Percentiles rank a stretch among this genome's conserved stretches.
Evolutionary conservation across 2,329 filamentous ascomycete genomes (phyloP).

Genomic region (Beauveria pseudobassiana): DNA sequence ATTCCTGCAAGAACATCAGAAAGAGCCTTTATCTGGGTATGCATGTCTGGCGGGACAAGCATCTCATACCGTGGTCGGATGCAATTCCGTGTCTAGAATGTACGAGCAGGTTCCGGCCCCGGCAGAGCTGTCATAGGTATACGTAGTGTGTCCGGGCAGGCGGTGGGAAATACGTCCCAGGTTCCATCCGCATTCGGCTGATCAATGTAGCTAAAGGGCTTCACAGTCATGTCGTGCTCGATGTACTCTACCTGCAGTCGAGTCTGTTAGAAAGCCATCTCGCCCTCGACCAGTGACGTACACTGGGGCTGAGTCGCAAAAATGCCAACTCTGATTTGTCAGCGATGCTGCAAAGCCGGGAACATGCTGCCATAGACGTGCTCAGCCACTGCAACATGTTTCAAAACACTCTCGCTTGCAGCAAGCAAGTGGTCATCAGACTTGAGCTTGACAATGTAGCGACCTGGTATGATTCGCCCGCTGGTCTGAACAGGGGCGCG

Average conservation of each 20-base stretch:
- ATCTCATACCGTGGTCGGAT: not conserved
- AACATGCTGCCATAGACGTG: not conserved
- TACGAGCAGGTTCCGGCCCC: conserved; percentile 4
- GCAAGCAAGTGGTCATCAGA: not conserved
- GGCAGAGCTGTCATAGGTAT: conserved; percentile 3
- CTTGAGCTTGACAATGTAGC: conserved; percentile 8
- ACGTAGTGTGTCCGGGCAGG: not conserved
- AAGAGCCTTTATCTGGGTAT: not conserved
- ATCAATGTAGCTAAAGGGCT: not conserved
- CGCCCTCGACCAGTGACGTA: not conserved
- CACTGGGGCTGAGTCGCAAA: not conserved
- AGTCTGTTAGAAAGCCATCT: not conserved
- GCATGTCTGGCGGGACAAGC: not conserved
- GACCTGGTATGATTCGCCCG: not conserved
- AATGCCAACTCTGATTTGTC: not conserved
- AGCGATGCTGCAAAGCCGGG: not conserved
- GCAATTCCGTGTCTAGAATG: conserved; percentile 1
- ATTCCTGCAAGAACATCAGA: conserved; percentile 19
- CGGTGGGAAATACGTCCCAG: conserved; percentile 3
- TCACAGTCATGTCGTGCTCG: not conserved
- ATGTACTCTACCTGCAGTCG: not conserved
- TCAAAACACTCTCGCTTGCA: not conserved
- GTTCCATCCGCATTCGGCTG: conserved; percentile 1
- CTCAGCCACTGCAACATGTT: not conserved
- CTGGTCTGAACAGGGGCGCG: conserved; percentile 2